Conservation (phyloP, 2,329 filamentous ascomycete species). For the Fusarium mexicanum region DNA sequence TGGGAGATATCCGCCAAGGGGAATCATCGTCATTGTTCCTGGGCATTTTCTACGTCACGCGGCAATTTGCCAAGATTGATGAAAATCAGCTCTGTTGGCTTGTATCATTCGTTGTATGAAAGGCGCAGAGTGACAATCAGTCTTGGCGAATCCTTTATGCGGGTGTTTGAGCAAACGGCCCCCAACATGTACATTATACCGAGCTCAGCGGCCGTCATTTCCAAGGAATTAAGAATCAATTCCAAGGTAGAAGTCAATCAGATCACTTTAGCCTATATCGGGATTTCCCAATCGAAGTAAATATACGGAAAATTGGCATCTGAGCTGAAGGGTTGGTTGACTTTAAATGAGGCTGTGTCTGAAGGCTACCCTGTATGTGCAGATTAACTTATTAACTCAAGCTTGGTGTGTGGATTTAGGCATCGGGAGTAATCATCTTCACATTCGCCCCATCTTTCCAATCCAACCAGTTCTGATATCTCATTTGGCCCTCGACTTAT, state of each 20-base stretch:
- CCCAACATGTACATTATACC: background rate
- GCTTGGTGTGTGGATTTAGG: background rate
- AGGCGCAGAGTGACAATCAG: accelerated
- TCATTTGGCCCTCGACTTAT: accelerated
- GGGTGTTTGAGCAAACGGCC: background rate
- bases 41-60: background rate
- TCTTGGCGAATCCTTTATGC: background rate
- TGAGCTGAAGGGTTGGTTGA: background rate
- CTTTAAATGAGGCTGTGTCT: background rate
- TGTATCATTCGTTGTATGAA: accelerated
- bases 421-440: background rate
- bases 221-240: background rate
- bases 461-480: no score
- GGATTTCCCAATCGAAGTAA: background rate
- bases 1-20: background rate
- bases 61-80: background rate
- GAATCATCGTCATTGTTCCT: background rate
- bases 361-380: background rate
- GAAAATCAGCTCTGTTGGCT: background rate
- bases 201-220: background rate
- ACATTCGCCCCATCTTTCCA: background rate
- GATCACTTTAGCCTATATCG: accelerated
- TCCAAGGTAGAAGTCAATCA: background rate
- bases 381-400: no score
- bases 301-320: background rate